phyloP scores from a whole-genome alignment of 2,329 filamentous ascomycete genomes.

The Talaromyces sp. region DNA sequence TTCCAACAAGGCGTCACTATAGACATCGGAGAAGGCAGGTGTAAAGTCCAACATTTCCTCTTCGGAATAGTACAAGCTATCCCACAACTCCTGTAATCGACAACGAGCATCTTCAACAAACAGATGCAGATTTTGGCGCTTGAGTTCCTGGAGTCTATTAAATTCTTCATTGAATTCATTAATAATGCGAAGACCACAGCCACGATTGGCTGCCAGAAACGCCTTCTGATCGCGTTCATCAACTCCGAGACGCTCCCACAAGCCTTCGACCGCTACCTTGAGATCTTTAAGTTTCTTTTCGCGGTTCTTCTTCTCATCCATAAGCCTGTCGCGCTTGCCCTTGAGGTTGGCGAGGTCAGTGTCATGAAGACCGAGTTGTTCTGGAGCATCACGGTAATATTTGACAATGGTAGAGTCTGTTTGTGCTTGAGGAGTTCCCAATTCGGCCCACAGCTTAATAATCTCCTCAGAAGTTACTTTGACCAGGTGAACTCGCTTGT shows the following conservation, averaged over 20 bases:
- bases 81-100: slow-evolving; percentile 93
- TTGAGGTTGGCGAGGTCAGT: slow-evolving; percentile 74
- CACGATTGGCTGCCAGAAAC: slow-evolving; percentile 83
- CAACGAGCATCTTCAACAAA: slow-evolving; percentile 93
- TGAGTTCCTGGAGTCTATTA: slow-evolving; percentile 79
- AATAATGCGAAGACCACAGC: slow-evolving; percentile 85
- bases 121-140: slow-evolving; percentile 88
- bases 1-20: slow-evolving; percentile 90
- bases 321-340: slow-evolving; percentile 72
- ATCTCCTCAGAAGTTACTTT: slow-evolving; percentile 75
- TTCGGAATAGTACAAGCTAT: slow-evolving; percentile 87
- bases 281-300: slow-evolving; percentile 77
- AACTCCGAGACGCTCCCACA: slow-evolving; percentile 85
- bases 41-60: slow-evolving; percentile 99
- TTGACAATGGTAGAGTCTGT: slow-evolving; percentile 85
- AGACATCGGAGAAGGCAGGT: slow-evolving; percentile 93
- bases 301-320: slow-evolving; percentile 82
- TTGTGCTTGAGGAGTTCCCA: slow-evolving; percentile 89
- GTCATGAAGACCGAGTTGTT: slow-evolving; percentile 88
- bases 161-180: slow-evolving; percentile 96
- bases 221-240: slow-evolving; percentile 77
- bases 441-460: slow-evolving; percentile 91
- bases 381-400: slow-evolving; percentile 82
- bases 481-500: slow-evolving; percentile 72
- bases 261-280: slow-evolving; percentile 69